Base-by-base conservation (phyloP, 495 filamentous ascomycete species). In the Neurospora sp. region DNA sequence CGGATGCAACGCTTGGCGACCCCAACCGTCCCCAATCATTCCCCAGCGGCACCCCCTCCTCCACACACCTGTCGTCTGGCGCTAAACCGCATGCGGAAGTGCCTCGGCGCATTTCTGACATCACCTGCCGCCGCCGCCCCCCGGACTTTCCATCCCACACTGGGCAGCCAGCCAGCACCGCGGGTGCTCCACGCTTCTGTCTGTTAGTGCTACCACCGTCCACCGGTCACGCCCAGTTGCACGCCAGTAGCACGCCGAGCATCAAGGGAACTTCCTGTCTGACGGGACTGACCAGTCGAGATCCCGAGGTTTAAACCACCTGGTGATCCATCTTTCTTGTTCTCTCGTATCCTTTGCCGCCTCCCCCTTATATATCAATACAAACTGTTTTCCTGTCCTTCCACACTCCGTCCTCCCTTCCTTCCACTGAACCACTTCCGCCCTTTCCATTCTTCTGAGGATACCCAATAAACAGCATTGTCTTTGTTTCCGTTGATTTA, bases 71-170 rank as follows among this genome's bases (percentile, higher is more conserved):
- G 12, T 62, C 12, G 54, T 62, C 12, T n/a, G 5, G 41, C 78
- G 78, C 80, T 81, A 82, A 72, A 16, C 80, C 75, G 35, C 4
- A 79, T 76, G 14, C 72, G 74, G 77, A 74, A 78, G 78, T 82
- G 78, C 80, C 80, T 82, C 80, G 80, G 79, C 72, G 72, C 75
- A 44, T 74, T 78, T 77, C 78, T 82, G 80, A 81, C 80, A 81
- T 80, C 79, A 80, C 79, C 78, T 48, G 74, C 72, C 42, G 41
- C 23, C 69, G 74, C 72, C 42, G 41, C 23, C 31, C 72, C 27
- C 27, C 1, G 23, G 48, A 73, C 35, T 42, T 23, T 41, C 44
- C 48, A 59, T 59, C 48, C 48, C 48, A 59, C 23, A 31, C 48
- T 59, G 48, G 48, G 23, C 46, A 54, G 44, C 48, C 46, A 54